Base-by-base conservation (phyloP, 805 yeast genomes). In the Candida boleticola region DNA sequence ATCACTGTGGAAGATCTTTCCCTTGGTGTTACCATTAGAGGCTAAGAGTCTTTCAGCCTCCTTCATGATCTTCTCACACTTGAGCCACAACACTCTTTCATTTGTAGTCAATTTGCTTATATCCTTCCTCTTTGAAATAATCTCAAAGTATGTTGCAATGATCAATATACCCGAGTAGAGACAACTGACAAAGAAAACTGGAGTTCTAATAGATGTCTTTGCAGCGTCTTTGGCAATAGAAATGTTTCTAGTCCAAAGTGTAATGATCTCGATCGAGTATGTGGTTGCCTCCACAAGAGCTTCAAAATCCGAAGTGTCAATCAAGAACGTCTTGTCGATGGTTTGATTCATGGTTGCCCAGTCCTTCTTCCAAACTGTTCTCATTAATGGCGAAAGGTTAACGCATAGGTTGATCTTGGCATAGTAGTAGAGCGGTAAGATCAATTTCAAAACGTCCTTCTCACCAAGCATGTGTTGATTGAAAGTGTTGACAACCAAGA, bases 241-340 rank as follows among this genome's bases (percentile, higher is more conserved):
- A n/a, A 83, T 80, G 38, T 83, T 79, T 47, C 80, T 84, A 37
- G 79, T 78, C 95, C 93, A 85, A 31, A 84, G 63, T 45, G 80
- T 76, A 41, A 85, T 66, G 22, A 84, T 76, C 45, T 75, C 81
- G 34, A 82, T 54, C 1, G 83, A 76, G 50, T 78, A 74, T 32
- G 70, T 71, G 2, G 82, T 71, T 7, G 85, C 77, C 53, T 83
- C 89, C 39, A 83, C 73, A 38, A 83, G 64, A 3, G 83, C 81
- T 47, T 83, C 88, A 39, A 78, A 73, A 54, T 84, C 83, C 4
- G 20, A 23, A 9, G 23, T 25, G 7, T 23, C 27, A 23, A 7
- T 23, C 9, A 31, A 14, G 82, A 57, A 19, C 11, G n/a, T 9
- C 25, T 60, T 59, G 44, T 73, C 67, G 43, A 83, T 63, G 35